phyloP scores from a whole-genome alignment of 2,329 filamentous ascomycete genomes.

The Calonectria pseudoturangicola region DNA sequence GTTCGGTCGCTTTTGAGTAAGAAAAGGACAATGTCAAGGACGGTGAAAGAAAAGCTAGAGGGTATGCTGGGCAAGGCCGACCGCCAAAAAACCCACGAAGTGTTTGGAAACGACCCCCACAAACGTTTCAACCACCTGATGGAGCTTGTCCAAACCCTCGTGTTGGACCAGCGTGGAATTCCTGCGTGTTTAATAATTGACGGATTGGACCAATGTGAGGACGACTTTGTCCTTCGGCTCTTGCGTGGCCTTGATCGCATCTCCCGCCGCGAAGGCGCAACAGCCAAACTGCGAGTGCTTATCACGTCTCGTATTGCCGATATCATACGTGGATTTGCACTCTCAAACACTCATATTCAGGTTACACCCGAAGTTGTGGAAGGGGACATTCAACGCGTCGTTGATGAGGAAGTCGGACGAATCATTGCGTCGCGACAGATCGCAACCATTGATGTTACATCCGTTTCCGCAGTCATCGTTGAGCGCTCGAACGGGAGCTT shows the following conservation, averaged over 20 bases:
- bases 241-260: slow-evolving; percentile 44
- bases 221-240: slow-evolving; percentile 39
- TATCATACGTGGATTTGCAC: slow-evolving; percentile 44
- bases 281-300: slow-evolving; percentile 32
- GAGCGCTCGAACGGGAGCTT: slow-evolving; percentile 49
- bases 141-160: slow-evolving; percentile 42
- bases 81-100: slow-evolving; percentile 29
- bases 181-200: slow-evolving; percentile 46
- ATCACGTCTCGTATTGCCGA: slow-evolving; percentile 45
- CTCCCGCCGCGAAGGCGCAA: slow-evolving; percentile 39
- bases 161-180: slow-evolving; percentile 27
- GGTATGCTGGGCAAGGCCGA: slow-evolving; percentile 39
- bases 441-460: slow-evolving; percentile 40
- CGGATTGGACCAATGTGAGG: slow-evolving; percentile 46
- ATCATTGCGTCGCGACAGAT: slow-evolving; percentile 48
- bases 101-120: slow-evolving; percentile 14
- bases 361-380: slow-evolving; percentile 39
- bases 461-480: slow-evolving; percentile 47
- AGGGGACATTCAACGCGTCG: slow-evolving; percentile 45
- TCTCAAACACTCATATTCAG: slow-evolving; percentile 43
- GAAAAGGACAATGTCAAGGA: slow-evolving; percentile 37
- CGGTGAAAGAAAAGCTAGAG: slow-evolving; percentile 37
- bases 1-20: slow-evolving; percentile 43
- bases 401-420: slow-evolving; percentile 47
- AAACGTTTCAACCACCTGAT: slow-evolving; percentile 46